These are phyloP conservation scores for Poa annua DNA, from an alignment of 176 grass and related monocot genomes.

Conservation along the genomic window DNA sequence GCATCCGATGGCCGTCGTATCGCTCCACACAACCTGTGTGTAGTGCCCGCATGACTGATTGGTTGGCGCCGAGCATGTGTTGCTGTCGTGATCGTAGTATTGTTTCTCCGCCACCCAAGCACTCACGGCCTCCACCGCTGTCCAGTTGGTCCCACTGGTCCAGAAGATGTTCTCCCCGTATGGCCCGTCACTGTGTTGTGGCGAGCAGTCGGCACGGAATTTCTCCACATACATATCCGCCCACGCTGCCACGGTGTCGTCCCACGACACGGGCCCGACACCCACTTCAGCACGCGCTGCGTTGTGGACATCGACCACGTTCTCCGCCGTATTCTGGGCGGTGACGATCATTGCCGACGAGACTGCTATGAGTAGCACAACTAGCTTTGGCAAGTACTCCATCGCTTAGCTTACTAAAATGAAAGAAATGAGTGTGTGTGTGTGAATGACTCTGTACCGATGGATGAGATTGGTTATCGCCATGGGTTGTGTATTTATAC, in stretches of 20 bases:
- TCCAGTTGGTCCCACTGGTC: background rate
- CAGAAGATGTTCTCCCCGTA: background rate
- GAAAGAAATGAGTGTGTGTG: background rate
- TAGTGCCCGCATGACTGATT: too few species aligned
- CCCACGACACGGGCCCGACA: slow-evolving; percentile 33
- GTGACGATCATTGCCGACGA: background rate
- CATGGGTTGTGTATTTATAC: slow-evolving; percentile 1
- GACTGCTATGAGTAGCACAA: background rate
- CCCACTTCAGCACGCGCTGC: slow-evolving; percentile 18
- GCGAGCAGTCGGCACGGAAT: background rate
- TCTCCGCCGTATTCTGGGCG: slow-evolving; percentile 12
- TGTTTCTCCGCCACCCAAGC: slow-evolving; percentile 41
- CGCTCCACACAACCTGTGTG: slow-evolving; percentile 25
- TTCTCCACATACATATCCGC: slow-evolving; percentile 40
- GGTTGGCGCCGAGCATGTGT: too few species aligned
- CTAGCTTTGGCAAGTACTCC: background rate
- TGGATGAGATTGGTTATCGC: too few species aligned
- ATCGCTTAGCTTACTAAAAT: background rate
- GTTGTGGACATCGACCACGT: slow-evolving; percentile 51
- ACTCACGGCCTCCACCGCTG: slow-evolving; percentile 34
- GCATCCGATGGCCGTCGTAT: slow-evolving; percentile 43
- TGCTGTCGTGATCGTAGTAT: background rate
- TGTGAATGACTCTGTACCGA: background rate
- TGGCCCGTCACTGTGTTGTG: background rate
- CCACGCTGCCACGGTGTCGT: background rate